Conservation (phyloP, 768 basidiomycete genomes). For the Rhodocollybia butyracea region DNA sequence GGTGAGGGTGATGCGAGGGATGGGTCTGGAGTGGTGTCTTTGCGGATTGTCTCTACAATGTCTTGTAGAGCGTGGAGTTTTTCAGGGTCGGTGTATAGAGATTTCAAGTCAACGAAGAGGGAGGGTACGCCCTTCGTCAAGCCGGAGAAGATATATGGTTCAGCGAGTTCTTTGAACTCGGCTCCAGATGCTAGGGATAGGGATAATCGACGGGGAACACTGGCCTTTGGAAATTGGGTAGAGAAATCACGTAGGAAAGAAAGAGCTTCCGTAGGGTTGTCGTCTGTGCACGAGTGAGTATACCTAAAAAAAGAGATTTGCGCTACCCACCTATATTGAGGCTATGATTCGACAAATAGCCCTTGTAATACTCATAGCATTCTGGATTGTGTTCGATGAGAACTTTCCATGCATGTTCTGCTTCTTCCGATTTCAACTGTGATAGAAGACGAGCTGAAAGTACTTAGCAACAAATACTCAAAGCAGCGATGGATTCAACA, state of each 20-base stretch:
- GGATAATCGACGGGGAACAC: slow-evolving; percentile 70
- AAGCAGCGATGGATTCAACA: slow-evolving; percentile 4
- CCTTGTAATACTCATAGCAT: slow-evolving; percentile 73
- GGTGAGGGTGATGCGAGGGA: slow-evolving; percentile 17
- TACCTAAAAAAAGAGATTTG: background rate
- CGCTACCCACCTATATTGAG: slow-evolving; percentile 56
- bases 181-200: slow-evolving; percentile 66
- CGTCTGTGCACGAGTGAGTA: slow-evolving; percentile 26
- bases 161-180: slow-evolving; percentile 61
- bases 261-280: slow-evolving; percentile 51
- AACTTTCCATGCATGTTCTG: slow-evolving; percentile 76
- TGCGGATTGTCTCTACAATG: slow-evolving; percentile 51
- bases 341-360: slow-evolving; percentile 64
- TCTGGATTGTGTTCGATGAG: slow-evolving; percentile 88
- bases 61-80: slow-evolving; percentile 72
- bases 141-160: slow-evolving; percentile 64
- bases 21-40: slow-evolving; percentile 29
- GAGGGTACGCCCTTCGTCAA: slow-evolving; percentile 89
- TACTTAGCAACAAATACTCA: slow-evolving; percentile 11
- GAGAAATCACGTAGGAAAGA: slow-evolving; percentile 57
- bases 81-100: slow-evolving; percentile 61
- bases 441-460: slow-evolving; percentile 72
- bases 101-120: slow-evolving; percentile 88
- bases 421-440: slow-evolving; percentile 61
- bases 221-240: slow-evolving; percentile 60